phyloP scores from a whole-genome alignment of 495 filamentous ascomycete species.

The Hyaloscypha variabilis region DNA sequence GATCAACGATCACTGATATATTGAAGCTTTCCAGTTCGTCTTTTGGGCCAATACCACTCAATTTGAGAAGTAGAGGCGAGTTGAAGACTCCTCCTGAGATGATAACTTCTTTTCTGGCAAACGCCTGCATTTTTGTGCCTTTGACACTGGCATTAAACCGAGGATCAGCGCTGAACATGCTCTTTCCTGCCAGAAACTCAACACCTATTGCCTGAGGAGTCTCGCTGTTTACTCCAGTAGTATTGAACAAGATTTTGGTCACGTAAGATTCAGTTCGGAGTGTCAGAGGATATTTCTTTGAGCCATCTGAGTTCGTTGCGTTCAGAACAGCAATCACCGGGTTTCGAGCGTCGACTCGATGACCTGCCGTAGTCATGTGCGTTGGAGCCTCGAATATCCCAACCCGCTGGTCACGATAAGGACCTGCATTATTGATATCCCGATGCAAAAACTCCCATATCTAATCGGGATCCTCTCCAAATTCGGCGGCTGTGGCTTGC shows the following conservation, averaged over 20 bases:
- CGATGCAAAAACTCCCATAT: not conserved
- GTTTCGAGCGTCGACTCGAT: too few species aligned
- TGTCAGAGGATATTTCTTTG: constrained; percentile 58
- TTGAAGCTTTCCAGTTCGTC: constrained; percentile 47
- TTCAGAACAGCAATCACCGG: constrained; percentile 42
- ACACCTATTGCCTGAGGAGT: constrained; percentile 62
- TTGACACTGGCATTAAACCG: constrained; percentile 28
- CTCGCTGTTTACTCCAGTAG: constrained; percentile 25
- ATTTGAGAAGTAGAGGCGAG: constrained; percentile 64
- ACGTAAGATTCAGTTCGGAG: constrained; percentile 60
- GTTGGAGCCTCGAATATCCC: not conserved
- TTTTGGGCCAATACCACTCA: constrained; percentile 61
- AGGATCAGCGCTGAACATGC: constrained; percentile 63
- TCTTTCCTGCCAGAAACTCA: constrained; percentile 60
- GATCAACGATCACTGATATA: constrained; percentile 56
- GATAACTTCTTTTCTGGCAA: constrained; percentile 66
- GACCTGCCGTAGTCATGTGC: constrained; percentile 36
- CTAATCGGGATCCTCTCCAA: not conserved
- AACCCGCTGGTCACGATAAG: not conserved
- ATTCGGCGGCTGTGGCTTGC: not conserved
- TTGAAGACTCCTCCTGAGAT: constrained; percentile 63
- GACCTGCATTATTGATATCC: not conserved
- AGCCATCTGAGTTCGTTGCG: constrained; percentile 53
- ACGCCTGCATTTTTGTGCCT: constrained; percentile 48
- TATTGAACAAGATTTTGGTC: constrained; percentile 61